Conservation (phyloP, 75 land plant species). For the Sequoiadendron giganteum region DNA sequence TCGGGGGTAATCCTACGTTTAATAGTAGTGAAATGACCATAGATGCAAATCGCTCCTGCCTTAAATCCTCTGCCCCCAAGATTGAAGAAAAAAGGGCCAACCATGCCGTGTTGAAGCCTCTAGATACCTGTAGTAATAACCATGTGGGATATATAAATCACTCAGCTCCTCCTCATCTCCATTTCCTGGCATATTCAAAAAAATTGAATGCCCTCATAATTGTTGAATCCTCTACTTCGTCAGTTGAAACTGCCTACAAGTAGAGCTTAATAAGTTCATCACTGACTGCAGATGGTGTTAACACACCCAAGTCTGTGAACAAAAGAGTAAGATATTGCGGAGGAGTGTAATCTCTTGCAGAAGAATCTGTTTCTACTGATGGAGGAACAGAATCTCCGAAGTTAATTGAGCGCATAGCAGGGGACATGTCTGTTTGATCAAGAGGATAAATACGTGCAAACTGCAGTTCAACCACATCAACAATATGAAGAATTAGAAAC, state of each 20-base stretch:
- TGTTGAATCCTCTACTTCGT: background rate
- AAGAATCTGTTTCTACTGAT: slow-evolving; percentile 63
- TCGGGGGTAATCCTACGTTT: background rate
- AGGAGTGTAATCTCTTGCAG: slow-evolving; percentile 94
- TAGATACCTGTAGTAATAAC: background rate
- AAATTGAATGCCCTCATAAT: background rate
- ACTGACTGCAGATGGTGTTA: slow-evolving; percentile 95
- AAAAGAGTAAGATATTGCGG: slow-evolving; percentile 91
- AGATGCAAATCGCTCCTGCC: background rate
- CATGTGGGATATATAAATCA: background rate
- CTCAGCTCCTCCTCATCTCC: background rate
- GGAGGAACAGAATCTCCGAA: slow-evolving; percentile 74
- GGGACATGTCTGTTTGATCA: slow-evolving; percentile 88
- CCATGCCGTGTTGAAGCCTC: background rate
- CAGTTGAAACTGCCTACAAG: slow-evolving; percentile 31
- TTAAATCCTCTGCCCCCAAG: background rate
- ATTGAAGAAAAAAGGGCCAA: background rate
- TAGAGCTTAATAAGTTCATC: slow-evolving; percentile 96
- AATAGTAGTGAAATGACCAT: background rate
- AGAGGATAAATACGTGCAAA: slow-evolving; percentile 94
- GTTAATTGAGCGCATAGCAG: slow-evolving; percentile 75
- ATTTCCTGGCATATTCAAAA: background rate
- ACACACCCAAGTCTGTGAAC: slow-evolving; percentile 92
- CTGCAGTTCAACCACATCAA: slow-evolving; percentile 34
- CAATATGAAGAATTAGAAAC: background rate